phyloP scores from a whole-genome alignment of 1,284 basidiomycete species.

The Volvariella surrecta region DNA sequence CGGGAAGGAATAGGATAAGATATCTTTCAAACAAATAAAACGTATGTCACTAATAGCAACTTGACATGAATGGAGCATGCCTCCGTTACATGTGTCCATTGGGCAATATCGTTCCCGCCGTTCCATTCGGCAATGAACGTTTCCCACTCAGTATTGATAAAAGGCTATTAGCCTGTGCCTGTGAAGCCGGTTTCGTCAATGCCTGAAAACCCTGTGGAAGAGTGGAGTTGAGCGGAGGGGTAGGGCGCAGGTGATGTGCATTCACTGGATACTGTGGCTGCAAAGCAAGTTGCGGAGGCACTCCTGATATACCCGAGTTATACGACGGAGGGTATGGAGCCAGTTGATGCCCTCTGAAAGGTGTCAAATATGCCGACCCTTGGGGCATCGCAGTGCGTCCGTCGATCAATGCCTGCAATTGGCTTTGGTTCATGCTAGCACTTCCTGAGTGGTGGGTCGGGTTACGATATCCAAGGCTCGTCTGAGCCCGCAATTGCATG shows the following conservation, averaged over 20 bases:
- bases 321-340: constrained; percentile 7
- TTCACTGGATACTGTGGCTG: background rate
- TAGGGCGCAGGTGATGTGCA: background rate
- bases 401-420: constrained; percentile 38
- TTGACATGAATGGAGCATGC: no score
- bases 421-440: constrained; percentile 45
- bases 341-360: constrained; percentile 9
- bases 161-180: constrained; percentile 15
- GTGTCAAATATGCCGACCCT: constrained; percentile 8
- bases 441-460: constrained; percentile 26
- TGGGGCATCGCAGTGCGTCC: background rate
- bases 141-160: constrained; percentile 22
- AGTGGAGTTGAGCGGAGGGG: background rate
- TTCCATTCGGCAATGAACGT: background rate
- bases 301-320: background rate
- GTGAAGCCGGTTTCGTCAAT: constrained; percentile 3
- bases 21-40: no score
- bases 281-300: no score
- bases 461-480: constrained; percentile 37
- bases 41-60: no score
- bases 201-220: background rate
- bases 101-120: no score
- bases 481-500: constrained; percentile 49
- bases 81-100: no score
- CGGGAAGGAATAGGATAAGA: no score